phyloP scores from a whole-genome alignment of 768 basidiomycete genomes.

The Boletus tomentosulus region DNA sequence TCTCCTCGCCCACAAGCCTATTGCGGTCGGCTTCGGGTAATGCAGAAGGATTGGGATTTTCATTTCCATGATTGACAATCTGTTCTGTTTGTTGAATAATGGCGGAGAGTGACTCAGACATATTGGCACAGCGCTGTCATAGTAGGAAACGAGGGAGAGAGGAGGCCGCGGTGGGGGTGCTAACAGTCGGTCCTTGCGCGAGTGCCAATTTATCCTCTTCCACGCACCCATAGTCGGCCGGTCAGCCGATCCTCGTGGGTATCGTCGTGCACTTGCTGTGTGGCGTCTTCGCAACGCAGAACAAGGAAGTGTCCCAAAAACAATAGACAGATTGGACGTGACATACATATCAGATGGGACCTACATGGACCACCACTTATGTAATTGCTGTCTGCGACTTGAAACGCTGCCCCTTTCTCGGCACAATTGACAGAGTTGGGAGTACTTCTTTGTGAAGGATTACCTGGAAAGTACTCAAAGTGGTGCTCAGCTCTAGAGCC shows the following conservation, averaged over 20 bases:
- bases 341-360: constrained; percentile 8
- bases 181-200: no score
- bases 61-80: not conserved
- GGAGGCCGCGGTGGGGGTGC: not conserved
- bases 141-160: no score
- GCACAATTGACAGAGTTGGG: not conserved
- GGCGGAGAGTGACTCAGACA: not conserved
- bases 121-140: not conserved
- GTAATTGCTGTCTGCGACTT: not conserved
- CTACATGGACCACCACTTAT: constrained; percentile 12
- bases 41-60: not conserved
- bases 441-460: not conserved
- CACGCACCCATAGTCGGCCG: not conserved
- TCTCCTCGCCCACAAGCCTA: constrained; percentile 1
- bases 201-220: constrained; percentile 11
- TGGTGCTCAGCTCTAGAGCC: no score
- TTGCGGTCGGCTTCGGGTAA: constrained; percentile 4
- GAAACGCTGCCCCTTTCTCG: not conserved
- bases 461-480: not conserved
- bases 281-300: constrained; percentile 11
- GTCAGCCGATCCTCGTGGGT: not conserved
- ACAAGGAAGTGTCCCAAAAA: constrained; percentile 7
- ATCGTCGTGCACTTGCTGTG: constrained; percentile 3
- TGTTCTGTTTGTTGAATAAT: not conserved
- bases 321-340: constrained; percentile 8